Percentiles rank a stretch among this genome's conserved stretches.
These are phyloP conservation scores for Wickerhamomyces tratensis DNA, from an alignment of 805 yeast genomes.

Conservation along the genomic window DNA sequence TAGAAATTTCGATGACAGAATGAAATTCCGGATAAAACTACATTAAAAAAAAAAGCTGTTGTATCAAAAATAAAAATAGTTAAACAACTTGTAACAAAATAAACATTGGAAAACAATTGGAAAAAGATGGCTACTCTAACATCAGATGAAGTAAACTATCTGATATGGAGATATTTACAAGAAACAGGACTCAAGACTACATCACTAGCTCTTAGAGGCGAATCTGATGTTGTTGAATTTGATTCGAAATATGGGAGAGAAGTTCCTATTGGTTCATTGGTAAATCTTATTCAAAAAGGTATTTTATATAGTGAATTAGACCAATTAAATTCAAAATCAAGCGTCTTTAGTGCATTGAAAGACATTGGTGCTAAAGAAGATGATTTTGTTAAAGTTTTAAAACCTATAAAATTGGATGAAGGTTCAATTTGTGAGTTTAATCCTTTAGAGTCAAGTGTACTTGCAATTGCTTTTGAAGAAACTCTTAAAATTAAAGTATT, in stretches of 20 bases:
- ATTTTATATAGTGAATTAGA: slow-evolving; percentile 69
- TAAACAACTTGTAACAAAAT: too few species aligned
- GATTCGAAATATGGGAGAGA: slow-evolving; percentile 39
- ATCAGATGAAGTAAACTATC: slow-evolving; percentile 77
- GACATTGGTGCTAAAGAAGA: not conserved
- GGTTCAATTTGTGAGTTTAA: not conserved
- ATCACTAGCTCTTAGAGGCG: slow-evolving; percentile 74
- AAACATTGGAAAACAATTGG: too few species aligned
- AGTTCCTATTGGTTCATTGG: slow-evolving; percentile 75
- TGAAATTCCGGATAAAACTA: too few species aligned
- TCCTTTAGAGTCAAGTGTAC: not conserved
- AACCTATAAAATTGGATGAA: not conserved
- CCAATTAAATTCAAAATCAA: slow-evolving; percentile 21
- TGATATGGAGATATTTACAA: slow-evolving; percentile 87
- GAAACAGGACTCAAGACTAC: slow-evolving; percentile 72
- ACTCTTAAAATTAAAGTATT: not conserved
- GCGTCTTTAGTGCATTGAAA: not conserved
- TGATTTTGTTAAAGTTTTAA: not conserved
- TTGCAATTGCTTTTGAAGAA: not conserved
- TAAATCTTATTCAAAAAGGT: slow-evolving; percentile 79
- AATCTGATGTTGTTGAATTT: slow-evolving; percentile 48
- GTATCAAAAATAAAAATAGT: too few species aligned
- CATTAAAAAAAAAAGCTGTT: too few species aligned
- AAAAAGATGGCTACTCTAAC: slow-evolving; percentile 35
- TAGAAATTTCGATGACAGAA: too few species aligned